Evolutionary conservation across 2,329 filamentous ascomycete species (phyloP).

Genomic region (Aureobasidium namibiae): DNA sequence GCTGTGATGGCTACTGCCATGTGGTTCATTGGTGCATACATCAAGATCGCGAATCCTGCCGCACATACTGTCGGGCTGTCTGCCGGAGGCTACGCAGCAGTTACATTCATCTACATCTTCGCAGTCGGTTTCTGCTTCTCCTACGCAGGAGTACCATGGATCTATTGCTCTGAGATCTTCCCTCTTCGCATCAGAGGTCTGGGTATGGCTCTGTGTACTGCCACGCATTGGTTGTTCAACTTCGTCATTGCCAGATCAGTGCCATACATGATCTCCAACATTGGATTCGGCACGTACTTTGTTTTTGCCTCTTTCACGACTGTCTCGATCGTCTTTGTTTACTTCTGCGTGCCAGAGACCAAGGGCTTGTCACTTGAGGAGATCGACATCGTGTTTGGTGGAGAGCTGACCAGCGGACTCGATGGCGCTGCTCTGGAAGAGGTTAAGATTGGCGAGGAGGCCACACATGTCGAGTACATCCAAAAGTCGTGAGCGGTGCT

Average conservation of each 20-base stretch:
- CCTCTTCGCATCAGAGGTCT: constrained; percentile 53
- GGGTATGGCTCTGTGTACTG: constrained; percentile 57
- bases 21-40: constrained; percentile 31
- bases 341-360: constrained; percentile 50
- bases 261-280: constrained; percentile 36
- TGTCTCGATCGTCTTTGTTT: constrained; percentile 44
- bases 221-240: constrained; percentile 45
- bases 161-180: constrained; percentile 53
- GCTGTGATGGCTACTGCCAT: constrained; percentile 29
- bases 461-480: neutral
- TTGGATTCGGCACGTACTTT: constrained; percentile 48
- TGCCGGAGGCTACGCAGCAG: constrained; percentile 30
- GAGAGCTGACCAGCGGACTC: constrained; percentile 16
- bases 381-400: constrained; percentile 17
- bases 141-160: constrained; percentile 35
- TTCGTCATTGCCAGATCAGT: constrained; percentile 37
- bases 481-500: neutral
- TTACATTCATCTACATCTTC: constrained; percentile 34
- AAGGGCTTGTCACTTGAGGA: constrained; percentile 33
- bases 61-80: constrained; percentile 23
- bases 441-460: neutral
- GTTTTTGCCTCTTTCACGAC: constrained; percentile 52
- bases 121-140: constrained; percentile 32
- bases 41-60: constrained; percentile 25
- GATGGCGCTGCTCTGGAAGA: constrained; percentile 9